Percentiles rank a stretch among this genome's conserved stretches.
Evolutionary conservation across 75 land plant species (phyloP).

Genomic region (Isoetes taiwanensis): DNA sequence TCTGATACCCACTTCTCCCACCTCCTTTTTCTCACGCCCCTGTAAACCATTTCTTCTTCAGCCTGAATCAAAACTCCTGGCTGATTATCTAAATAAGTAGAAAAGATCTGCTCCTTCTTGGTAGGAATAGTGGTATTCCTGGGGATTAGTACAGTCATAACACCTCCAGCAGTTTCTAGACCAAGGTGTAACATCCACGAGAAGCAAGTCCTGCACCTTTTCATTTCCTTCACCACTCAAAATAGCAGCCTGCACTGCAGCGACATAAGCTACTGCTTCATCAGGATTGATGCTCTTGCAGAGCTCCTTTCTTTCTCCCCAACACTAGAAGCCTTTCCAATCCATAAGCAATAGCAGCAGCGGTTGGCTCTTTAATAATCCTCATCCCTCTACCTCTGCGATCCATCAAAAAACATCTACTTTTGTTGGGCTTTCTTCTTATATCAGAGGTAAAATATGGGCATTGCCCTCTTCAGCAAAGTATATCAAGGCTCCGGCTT

Average conservation of each 20-base stretch:
- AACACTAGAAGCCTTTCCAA: conserved; percentile 35
- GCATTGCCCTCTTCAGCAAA: too few species aligned
- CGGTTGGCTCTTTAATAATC: conserved; percentile 49
- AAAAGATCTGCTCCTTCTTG: conserved; percentile 42
- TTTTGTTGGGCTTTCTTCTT: too few species aligned
- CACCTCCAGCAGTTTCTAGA: conserved; percentile 20
- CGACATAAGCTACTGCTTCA: conserved; percentile 39
- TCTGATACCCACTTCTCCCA: too few species aligned
- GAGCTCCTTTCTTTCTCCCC: conserved; percentile 65
- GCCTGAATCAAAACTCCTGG: conserved; percentile 36
- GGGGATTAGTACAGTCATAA: conserved; percentile 32
- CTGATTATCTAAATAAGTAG: conserved; percentile 42
- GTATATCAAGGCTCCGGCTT: too few species aligned
- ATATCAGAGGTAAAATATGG: too few species aligned
- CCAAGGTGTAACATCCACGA: too few species aligned
- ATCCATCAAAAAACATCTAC: too few species aligned
- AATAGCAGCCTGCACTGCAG: conserved; percentile 42
- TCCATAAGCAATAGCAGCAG: conserved; percentile 66
- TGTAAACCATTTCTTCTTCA: too few species aligned
- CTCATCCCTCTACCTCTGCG: too few species aligned
- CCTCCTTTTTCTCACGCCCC: conserved; percentile 36
- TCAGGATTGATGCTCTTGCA: conserved; percentile 48
- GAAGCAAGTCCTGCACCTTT: conserved; percentile 31
- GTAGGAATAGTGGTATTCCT: conserved; percentile 49
- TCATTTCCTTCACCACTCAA: conserved; percentile 32